Evolutionary conservation across 2,329 filamentous ascomycete species (phyloP).

Genomic region (Diaporthe sp.): DNA sequence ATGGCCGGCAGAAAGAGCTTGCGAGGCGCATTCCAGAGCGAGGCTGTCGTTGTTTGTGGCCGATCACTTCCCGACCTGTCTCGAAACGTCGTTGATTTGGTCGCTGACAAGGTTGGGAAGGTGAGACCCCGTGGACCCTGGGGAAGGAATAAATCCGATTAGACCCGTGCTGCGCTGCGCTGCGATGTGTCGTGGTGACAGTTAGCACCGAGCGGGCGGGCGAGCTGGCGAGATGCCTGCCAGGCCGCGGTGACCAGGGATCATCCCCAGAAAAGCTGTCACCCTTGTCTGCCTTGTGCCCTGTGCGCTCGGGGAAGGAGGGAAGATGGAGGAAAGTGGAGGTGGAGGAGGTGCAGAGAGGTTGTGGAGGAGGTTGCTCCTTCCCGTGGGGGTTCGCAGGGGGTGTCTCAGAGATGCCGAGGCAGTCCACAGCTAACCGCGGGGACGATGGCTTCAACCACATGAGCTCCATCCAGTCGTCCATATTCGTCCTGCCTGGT

Average conservation of each 20-base stretch:
- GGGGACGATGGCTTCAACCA: constrained; percentile 32
- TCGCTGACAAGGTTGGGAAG: constrained; percentile 24
- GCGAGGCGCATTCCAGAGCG: constrained; percentile 37
- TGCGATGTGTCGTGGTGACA: neutral
- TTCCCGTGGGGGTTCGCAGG: constrained; percentile 21
- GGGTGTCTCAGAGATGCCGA: constrained; percentile 32
- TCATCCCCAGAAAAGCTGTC: constrained; percentile 22
- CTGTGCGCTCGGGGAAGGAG: neutral
- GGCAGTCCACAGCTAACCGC: constrained; percentile 27
- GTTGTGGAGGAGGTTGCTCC: neutral
- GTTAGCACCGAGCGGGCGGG: neutral
- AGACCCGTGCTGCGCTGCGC: neutral
- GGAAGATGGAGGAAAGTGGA: neutral
- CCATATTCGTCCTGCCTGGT: constrained; percentile 20
- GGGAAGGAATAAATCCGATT: constrained; percentile 32
- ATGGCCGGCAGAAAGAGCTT: constrained; percentile 34
- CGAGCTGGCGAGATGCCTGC: constrained; percentile 10
- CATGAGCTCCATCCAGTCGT: constrained; percentile 1
- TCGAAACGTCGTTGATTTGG: constrained; percentile 29
- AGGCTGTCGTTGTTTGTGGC: constrained; percentile 33
- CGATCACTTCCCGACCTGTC: constrained; percentile 27
- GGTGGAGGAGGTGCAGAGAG: neutral
- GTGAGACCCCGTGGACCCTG: constrained; percentile 38
- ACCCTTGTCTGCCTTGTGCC: constrained; percentile 2
- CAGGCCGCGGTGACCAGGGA: constrained; percentile 20